A percentile compares a stretch with the other conserved stretches of the same genome.
These are phyloP conservation scores for Sporothrix euskadiensis DNA, from an alignment of 2,329 filamentous ascomycete genomes.

Conservation along the genomic window DNA sequence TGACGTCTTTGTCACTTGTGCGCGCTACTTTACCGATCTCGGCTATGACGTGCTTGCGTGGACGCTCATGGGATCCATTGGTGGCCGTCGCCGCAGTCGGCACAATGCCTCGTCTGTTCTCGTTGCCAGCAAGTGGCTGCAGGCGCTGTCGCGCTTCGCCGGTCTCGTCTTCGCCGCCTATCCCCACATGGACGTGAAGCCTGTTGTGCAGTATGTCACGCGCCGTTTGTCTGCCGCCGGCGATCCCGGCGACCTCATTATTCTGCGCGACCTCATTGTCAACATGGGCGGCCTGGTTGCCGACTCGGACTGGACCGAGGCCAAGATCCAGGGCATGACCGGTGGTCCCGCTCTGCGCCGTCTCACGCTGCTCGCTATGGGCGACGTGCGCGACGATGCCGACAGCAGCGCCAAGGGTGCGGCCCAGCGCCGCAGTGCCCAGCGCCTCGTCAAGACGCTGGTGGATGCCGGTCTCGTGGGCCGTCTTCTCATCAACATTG, in stretches of 20 bases:
- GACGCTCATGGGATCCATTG: conserved; percentile 77
- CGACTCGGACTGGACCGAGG: conserved; percentile 82
- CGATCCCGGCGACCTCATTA: conserved; percentile 86
- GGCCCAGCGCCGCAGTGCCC: conserved; percentile 63
- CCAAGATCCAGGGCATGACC: conserved; percentile 83
- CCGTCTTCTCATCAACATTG: conserved; percentile 83
- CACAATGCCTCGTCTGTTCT: conserved; percentile 64
- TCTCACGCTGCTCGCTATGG: conserved; percentile 75
- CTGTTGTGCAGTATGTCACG: conserved; percentile 86
- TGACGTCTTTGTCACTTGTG: conserved; percentile 90
- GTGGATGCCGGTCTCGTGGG: conserved; percentile 76
- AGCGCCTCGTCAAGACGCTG: conserved; percentile 76
- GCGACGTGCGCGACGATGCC: conserved; percentile 64
- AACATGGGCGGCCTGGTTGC: conserved; percentile 94
- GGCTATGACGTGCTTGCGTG: conserved; percentile 93
- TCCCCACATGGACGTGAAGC: conserved; percentile 76
- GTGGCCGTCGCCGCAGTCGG: conserved; percentile 61
- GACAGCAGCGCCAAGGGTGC: not conserved
- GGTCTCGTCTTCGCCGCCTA: conserved; percentile 89
- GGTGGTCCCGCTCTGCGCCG: conserved; percentile 78
- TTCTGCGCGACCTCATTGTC: conserved; percentile 84
- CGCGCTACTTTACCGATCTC: conserved; percentile 87
- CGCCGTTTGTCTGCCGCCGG: conserved; percentile 72
- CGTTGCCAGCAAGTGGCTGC: conserved; percentile 87
- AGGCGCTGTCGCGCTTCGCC: conserved; percentile 85